Conservation (phyloP, 495 filamentous ascomycete genomes). For the Antarctomyces pellizariae region DNA sequence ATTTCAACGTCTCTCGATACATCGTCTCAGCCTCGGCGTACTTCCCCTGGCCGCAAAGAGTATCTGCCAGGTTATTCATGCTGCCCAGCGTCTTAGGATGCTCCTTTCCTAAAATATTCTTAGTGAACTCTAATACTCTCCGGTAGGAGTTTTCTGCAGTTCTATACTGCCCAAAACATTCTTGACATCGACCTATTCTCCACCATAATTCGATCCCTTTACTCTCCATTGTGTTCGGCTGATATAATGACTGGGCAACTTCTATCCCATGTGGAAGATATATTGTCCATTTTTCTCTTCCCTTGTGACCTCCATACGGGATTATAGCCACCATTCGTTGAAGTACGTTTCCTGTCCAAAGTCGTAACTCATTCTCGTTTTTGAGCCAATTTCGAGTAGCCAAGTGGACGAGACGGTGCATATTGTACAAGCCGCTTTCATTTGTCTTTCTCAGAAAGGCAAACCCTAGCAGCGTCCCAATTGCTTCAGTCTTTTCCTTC, state of each 20-base stretch:
- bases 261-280: constrained; percentile 6
- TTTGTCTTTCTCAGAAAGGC: constrained; percentile 4
- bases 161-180: constrained; percentile 2
- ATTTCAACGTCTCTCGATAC: too few species aligned
- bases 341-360: constrained; percentile 6
- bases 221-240: not conserved
- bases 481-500: constrained; percentile 4
- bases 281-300: constrained; percentile 6
- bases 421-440: constrained; percentile 4
- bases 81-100: constrained; percentile 1
- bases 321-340: constrained; percentile 5
- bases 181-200: constrained; percentile 4
- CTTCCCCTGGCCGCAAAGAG: constrained; percentile 1
- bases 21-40: constrained; percentile 2
- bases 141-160: constrained; percentile 2
- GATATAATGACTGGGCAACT: not conserved
- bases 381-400: constrained; percentile 17
- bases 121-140: constrained; percentile 2
- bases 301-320: constrained; percentile 3
- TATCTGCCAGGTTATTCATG: constrained; percentile 3
- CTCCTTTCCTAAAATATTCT: constrained; percentile 8
- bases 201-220: not conserved
- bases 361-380: constrained; percentile 1
- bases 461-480: constrained; percentile 6
- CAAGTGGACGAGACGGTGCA: constrained; percentile 25